Evolutionary conservation across 768 basidiomycete genomes (phyloP).

Genomic region (Pisolithus sp.): DNA sequence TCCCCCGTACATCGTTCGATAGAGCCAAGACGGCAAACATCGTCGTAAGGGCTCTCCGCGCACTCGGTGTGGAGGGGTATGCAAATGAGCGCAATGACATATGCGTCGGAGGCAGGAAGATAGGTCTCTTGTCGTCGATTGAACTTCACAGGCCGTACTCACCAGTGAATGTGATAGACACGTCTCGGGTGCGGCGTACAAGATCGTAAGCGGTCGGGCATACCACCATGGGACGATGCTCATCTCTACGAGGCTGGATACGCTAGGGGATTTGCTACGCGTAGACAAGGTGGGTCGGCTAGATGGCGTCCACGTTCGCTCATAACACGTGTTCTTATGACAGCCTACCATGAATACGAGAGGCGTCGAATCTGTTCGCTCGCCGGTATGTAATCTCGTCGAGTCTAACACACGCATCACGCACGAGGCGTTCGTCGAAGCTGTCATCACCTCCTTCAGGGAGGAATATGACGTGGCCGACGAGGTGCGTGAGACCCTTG

Average conservation of each 20-base stretch:
- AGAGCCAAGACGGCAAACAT: slow-evolving; percentile 70
- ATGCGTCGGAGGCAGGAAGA: slow-evolving; percentile 81
- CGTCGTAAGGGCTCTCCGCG: slow-evolving; percentile 68
- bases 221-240: slow-evolving; percentile 99
- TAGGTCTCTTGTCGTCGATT: slow-evolving; percentile 39
- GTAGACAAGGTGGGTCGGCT: slow-evolving; percentile 48
- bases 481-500: slow-evolving; percentile 20
- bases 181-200: slow-evolving; percentile 98
- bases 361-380: slow-evolving; percentile 86
- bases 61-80: slow-evolving; percentile 67
- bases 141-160: background rate
- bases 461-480: slow-evolving; percentile 43
- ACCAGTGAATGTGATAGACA: slow-evolving; percentile 28
- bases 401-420: slow-evolving; percentile 44
- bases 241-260: slow-evolving; percentile 69
- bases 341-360: slow-evolving; percentile 81
- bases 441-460: slow-evolving; percentile 64
- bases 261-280: slow-evolving; percentile 66
- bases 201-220: slow-evolving; percentile 82
- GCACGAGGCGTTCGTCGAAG: slow-evolving; percentile 66
- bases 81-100: slow-evolving; percentile 92
- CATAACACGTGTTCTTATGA: background rate
- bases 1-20: slow-evolving; percentile 77
- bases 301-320: too few relatives aligned
- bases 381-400: slow-evolving; percentile 81